Evolutionary conservation across 108 stramenopile genomes (phyloP).

Genomic region (Cyclotella sp.): DNA sequence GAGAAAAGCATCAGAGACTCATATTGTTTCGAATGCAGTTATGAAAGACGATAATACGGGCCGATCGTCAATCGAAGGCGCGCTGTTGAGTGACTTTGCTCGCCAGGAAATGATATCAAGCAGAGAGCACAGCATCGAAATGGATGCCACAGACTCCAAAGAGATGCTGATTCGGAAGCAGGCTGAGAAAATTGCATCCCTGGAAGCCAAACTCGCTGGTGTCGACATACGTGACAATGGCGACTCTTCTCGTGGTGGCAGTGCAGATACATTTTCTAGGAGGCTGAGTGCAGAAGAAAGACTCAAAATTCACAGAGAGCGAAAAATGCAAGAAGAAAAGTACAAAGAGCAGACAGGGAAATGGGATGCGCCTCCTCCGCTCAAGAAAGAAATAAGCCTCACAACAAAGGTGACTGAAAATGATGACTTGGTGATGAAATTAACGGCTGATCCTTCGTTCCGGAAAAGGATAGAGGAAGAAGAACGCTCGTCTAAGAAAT

Average conservation of each 20-base stretch:
- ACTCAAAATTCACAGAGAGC: conserved; percentile 54
- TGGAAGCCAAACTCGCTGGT: conserved; percentile 51
- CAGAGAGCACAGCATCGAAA: conserved; percentile 28
- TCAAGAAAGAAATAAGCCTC: conserved; percentile 35
- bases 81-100: conserved; percentile 52
- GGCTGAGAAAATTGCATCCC: conserved; percentile 53
- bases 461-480: conserved; percentile 51
- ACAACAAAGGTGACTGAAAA: conserved; percentile 50
- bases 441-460: conserved; percentile 46
- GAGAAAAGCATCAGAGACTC: conserved; percentile 3
- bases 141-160: conserved; percentile 24
- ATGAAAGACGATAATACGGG: conserved; percentile 11
- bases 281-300: conserved; percentile 60
- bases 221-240: conserved; percentile 2
- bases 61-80: conserved; percentile 27
- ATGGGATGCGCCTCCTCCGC: conserved; percentile 56
- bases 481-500: conserved; percentile 32
- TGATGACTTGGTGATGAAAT: conserved; percentile 58
- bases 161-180: conserved; percentile 50
- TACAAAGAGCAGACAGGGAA: conserved; percentile 58
- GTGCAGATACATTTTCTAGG: conserved; percentile 54
- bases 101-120: conserved; percentile 38
- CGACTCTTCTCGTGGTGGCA: conserved; percentile 41
- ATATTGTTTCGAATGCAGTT: conserved; percentile 7
- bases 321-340: conserved; percentile 57